phyloP scores from a whole-genome alignment of 2,329 filamentous ascomycete species.

The Fusarium tjaetaba region DNA sequence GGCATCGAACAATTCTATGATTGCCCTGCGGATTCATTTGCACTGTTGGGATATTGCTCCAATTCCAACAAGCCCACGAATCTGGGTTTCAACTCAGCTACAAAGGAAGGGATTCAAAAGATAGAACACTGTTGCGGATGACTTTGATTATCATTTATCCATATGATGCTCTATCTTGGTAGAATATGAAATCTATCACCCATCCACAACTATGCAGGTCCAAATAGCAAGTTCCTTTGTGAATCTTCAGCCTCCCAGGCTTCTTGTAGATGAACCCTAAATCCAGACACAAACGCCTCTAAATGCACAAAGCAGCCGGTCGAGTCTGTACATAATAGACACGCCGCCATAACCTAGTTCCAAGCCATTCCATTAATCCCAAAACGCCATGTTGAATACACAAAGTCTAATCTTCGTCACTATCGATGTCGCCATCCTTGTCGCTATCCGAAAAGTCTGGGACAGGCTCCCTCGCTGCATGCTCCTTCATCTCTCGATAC shows the following conservation, averaged over 20 bases:
- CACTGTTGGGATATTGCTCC: not conserved
- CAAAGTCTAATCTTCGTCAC: constrained; percentile 40
- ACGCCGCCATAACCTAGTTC: not conserved
- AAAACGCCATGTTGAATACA: constrained; percentile 10
- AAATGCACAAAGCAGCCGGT: constrained; percentile 19
- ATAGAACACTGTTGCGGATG: not conserved
- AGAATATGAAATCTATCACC: constrained; percentile 7
- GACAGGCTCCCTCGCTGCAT: constrained; percentile 68
- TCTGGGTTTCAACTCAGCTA: not conserved
- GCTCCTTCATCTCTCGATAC: constrained; percentile 91
- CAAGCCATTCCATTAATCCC: not conserved
- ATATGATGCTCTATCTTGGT: constrained; percentile 20
- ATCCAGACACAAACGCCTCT: constrained; percentile 28
- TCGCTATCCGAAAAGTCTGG: constrained; percentile 59
- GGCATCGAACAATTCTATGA: not conserved
- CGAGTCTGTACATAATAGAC: constrained; percentile 7
- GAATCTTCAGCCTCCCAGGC: not conserved
- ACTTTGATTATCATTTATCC: constrained; percentile 11
- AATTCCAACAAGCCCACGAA: not conserved
- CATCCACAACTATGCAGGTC: not conserved
- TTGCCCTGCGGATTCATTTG: not conserved
- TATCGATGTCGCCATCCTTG: constrained; percentile 56
- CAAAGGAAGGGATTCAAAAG: not conserved
- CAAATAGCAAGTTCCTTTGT: not conserved
- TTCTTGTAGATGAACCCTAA: constrained; percentile 9